Percentiles rank a stretch among this genome's conserved stretches.
These are phyloP conservation scores for Aureobasidium sp. DNA, from an alignment of 2,329 filamentous ascomycete species.

Conservation along the genomic window DNA sequence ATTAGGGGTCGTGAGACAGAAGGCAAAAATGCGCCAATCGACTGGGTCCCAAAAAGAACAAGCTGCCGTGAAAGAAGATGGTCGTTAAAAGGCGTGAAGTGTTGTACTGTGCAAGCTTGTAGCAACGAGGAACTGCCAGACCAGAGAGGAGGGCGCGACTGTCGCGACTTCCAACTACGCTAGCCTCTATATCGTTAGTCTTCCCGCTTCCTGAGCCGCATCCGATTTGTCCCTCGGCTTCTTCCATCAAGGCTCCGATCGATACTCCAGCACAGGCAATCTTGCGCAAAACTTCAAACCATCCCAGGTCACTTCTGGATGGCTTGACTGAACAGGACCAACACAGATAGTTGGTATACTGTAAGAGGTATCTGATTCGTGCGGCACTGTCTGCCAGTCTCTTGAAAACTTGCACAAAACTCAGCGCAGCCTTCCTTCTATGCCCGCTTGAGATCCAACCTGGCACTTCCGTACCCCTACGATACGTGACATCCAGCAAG, in stretches of 20 bases:
- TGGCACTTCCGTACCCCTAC: no score
- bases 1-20: not conserved
- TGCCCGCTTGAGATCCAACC: no score
- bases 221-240: not conserved
- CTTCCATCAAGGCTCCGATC: not conserved
- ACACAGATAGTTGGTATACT: no score
- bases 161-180: not conserved
- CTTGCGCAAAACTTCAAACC: not conserved
- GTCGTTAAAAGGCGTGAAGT: conserved; percentile 7
- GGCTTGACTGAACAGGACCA: no score
- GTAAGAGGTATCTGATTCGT: no score
- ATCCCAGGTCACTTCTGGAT: no score
- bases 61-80: conserved; percentile 5
- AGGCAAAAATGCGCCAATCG: not conserved
- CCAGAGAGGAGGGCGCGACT: not conserved
- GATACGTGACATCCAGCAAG: no score
- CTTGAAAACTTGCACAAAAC: no score
- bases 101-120: not conserved
- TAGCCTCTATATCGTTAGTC: not conserved
- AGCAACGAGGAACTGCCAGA: not conserved
- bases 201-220: not conserved
- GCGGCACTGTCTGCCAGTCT: no score
- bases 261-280: not conserved
- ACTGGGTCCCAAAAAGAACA: not conserved
- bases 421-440: no score